phyloP scores from a whole-genome alignment of 805 yeast genomes.

The Pichia occidentalis region DNA sequence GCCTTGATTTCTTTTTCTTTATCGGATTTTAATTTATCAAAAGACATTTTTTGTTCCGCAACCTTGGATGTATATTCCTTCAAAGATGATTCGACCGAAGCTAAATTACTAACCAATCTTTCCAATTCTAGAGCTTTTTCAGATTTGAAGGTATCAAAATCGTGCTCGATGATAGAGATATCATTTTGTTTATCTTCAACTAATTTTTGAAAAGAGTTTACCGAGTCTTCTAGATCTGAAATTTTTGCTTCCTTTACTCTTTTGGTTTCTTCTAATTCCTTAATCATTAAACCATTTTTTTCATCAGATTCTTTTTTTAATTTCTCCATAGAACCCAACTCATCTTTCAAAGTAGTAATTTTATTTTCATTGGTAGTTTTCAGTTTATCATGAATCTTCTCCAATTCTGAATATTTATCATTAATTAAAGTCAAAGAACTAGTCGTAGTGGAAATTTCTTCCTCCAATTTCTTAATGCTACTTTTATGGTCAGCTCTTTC shows the following conservation, averaged over 20 bases:
- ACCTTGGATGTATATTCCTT: neutral
- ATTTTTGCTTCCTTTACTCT: slow-evolving; percentile 1
- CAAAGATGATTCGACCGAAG: neutral
- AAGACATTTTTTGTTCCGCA: neutral
- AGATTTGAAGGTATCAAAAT: neutral
- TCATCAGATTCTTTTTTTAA: slow-evolving; percentile 1
- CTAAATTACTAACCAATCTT: neutral
- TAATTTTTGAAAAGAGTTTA: neutral
- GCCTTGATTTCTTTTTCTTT: neutral
- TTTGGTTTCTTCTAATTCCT: slow-evolving; percentile 1
- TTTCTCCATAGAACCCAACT: neutral
- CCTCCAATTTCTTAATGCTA: slow-evolving; percentile 20
- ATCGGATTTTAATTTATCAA: neutral
- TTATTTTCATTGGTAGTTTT: neutral
- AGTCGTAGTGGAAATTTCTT: slow-evolving; percentile 38
- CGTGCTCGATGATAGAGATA: neutral
- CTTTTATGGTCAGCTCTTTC: slow-evolving; percentile 14
- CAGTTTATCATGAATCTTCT: neutral
- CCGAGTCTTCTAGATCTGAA: neutral
- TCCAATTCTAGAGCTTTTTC: neutral
- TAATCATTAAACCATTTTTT: neutral
- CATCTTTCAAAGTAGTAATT: neutral
- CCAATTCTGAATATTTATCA: slow-evolving; percentile 66
- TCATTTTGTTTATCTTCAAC: slow-evolving; percentile 3
- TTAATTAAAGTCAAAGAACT: slow-evolving; percentile 66